phyloP scores from a whole-genome alignment of 2,329 filamentous ascomycete genomes.

The Alternaria gansuensis region DNA sequence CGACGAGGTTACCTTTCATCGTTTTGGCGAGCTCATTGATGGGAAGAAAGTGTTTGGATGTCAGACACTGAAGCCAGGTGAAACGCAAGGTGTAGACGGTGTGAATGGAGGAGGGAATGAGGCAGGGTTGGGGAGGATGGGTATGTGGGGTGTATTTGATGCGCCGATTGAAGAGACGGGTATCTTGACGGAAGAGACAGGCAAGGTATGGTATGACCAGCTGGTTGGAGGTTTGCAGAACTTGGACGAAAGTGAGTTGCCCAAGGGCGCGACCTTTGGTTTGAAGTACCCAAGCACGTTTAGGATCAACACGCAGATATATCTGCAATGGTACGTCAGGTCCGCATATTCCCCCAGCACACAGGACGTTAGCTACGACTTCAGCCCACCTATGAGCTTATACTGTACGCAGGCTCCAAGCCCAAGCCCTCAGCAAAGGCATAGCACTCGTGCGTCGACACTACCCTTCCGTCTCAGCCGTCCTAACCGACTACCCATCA shows the following conservation, averaged over 20 bases:
- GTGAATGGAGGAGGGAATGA: conserved; percentile 27
- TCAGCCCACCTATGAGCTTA: not conserved
- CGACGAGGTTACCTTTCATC: conserved; percentile 45
- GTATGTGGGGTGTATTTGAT: conserved; percentile 46
- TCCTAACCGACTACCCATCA: conserved; percentile 66
- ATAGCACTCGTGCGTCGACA: conserved; percentile 62
- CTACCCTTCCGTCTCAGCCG: conserved; percentile 73
- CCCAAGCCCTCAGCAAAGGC: conserved; percentile 77
- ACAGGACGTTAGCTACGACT: not conserved
- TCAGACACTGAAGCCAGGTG: conserved; percentile 23
- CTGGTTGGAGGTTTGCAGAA: conserved; percentile 51
- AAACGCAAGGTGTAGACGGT: conserved; percentile 5
- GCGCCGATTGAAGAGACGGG: conserved; percentile 44
- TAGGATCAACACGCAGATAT: conserved; percentile 52
- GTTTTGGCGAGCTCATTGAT: conserved; percentile 41
- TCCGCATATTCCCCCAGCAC: not conserved
- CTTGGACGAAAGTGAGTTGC: conserved; percentile 44
- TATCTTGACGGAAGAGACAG: conserved; percentile 49
- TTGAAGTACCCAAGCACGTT: conserved; percentile 50
- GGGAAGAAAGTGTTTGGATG: conserved; percentile 33
- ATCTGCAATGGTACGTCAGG: conserved; percentile 48
- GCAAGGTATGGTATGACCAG: conserved; percentile 55
- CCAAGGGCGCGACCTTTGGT: conserved; percentile 50
- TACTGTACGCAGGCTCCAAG: conserved; percentile 40
- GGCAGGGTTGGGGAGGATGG: conserved; percentile 37